These are phyloP conservation scores for Dictyostelium capitatum DNA, from an alignment of 78 protist genomes.

Conservation along the genomic window DNA sequence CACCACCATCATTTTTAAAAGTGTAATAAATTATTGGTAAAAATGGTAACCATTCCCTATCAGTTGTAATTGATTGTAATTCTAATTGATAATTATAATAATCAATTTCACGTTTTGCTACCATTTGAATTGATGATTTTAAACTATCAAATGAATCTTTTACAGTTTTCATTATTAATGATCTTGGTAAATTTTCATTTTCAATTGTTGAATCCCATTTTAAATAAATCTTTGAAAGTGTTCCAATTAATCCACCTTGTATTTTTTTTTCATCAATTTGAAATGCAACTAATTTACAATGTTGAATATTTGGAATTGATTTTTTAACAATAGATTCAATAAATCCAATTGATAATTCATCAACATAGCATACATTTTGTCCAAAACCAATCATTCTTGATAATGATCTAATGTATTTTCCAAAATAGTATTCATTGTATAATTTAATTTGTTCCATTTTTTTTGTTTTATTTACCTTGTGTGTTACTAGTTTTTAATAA, in stretches of 20 bases:
- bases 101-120: background rate
- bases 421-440: too few species aligned
- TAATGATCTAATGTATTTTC: too few species aligned
- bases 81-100: background rate
- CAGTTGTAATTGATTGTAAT: background rate
- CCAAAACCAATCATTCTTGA: too few species aligned
- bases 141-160: background rate
- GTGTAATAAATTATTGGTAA: constrained; percentile 12
- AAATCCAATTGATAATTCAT: constrained; percentile 8
- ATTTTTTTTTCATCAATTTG: background rate
- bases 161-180: background rate
- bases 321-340: background rate
- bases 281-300: background rate
- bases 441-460: too few species aligned
- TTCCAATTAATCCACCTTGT: constrained; percentile 10
- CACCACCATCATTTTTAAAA: background rate
- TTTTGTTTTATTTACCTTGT: too few species aligned
- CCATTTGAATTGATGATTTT: background rate
- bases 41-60: background rate
- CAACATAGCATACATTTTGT: too few species aligned
- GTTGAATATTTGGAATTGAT: background rate
- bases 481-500: too few species aligned
- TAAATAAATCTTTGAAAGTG: background rate
- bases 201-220: background rate
- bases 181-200: background rate